A percentile compares a stretch with the other conserved stretches of the same genome.
These are phyloP conservation scores for Aureobasidium mangrovei DNA, from an alignment of 2,329 filamentous ascomycete genomes.

Conservation along the genomic window DNA sequence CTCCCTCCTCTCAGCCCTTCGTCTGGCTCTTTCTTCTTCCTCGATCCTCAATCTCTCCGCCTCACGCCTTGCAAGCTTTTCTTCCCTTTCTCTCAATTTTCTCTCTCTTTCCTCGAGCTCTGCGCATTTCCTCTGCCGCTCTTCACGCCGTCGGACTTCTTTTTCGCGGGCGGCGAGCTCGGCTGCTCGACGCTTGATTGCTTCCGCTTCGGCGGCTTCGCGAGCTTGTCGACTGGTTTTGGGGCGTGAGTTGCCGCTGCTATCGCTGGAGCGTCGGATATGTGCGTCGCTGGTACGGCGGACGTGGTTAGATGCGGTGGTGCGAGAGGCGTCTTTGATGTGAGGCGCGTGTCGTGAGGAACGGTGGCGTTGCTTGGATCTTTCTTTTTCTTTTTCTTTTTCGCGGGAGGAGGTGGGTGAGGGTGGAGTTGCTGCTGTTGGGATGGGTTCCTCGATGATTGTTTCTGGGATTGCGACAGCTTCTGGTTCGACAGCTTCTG, in stretches of 20 bases:
- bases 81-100: neutral
- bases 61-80: neutral
- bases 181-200: neutral
- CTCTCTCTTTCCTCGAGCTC: neutral
- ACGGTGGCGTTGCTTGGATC: too few species aligned
- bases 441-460: neutral
- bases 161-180: constrained; percentile 3
- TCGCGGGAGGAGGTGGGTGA: neutral
- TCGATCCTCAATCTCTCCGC: neutral
- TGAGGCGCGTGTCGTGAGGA: neutral
- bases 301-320: neutral
- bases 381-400: too few species aligned
- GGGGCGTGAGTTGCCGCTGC: neutral
- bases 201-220: neutral
- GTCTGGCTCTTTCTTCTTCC: neutral
- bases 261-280: neutral
- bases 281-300: neutral
- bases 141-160: neutral
- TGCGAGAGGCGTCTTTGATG: neutral
- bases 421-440: neutral
- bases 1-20: neutral
- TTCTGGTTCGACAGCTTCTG: neutral
- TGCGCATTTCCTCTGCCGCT: neutral
- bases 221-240: neutral
- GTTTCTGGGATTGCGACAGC: neutral